Conservation (phyloP, 2,329 filamentous ascomycete genomes). For the Geosmithia putterillii region DNA sequence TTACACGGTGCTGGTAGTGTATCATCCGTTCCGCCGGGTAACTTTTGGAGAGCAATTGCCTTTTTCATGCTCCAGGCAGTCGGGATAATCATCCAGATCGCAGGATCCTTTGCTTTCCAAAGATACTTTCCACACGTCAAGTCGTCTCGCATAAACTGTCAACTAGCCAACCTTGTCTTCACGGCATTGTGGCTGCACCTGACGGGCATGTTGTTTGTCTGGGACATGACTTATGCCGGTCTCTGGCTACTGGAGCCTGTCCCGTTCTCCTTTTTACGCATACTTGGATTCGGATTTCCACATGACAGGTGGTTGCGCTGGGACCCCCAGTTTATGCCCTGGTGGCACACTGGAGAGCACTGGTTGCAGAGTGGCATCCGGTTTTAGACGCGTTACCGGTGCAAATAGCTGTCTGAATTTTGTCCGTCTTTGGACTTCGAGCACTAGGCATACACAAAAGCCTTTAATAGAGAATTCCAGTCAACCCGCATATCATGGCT, state of each 20-base stretch:
- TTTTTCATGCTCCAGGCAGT: conserved; percentile 65
- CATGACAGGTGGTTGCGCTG: conserved; percentile 59
- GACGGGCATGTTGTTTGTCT: conserved; percentile 53
- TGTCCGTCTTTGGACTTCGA: neutral
- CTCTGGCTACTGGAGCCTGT: conserved; percentile 75
- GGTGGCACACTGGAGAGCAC: conserved; percentile 43
- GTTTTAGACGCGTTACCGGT: neutral
- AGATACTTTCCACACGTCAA: conserved; percentile 21
- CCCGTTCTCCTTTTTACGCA: conserved; percentile 60
- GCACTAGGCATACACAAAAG: neutral
- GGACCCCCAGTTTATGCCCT: conserved; percentile 36
- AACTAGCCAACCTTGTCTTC: conserved; percentile 47
- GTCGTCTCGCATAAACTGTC: neutral
- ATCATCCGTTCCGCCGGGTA: conserved; percentile 43
- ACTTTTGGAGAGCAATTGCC: conserved; percentile 37
- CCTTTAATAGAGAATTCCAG: neutral
- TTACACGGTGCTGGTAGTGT: conserved; percentile 62
- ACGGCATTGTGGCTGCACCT: conserved; percentile 54
- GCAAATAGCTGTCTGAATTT: neutral
- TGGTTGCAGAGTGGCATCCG: conserved; percentile 44
- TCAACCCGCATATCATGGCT: neutral
- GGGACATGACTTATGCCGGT: conserved; percentile 64
- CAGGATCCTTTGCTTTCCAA: conserved; percentile 7
- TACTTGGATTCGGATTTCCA: conserved; percentile 47
- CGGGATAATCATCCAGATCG: conserved; percentile 50